A percentile compares a stretch with the other conserved stretches of the same genome.
These are phyloP conservation scores for Cyclostephanos tholiformis DNA, from an alignment of 108 stramenopile genomes.

Conservation along the genomic window DNA sequence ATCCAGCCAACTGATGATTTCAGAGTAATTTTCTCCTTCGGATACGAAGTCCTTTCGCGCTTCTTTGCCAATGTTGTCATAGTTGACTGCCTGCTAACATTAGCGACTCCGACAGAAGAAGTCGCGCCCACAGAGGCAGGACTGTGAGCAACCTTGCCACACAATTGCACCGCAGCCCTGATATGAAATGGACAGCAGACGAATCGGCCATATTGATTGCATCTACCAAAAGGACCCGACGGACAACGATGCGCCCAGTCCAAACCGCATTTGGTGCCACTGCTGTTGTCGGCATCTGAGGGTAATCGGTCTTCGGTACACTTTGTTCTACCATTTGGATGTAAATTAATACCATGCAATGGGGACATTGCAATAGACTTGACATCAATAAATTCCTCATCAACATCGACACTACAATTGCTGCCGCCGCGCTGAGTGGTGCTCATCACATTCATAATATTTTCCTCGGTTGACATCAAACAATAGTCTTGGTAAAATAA, in stretches of 20 bases:
- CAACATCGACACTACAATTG: not conserved
- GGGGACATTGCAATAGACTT: constrained; percentile 29
- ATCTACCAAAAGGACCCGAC: constrained; percentile 33
- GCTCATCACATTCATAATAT: constrained; percentile 42
- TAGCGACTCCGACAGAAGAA: not conserved
- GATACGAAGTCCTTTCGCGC: constrained; percentile 4
- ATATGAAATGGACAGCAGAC: constrained; percentile 53
- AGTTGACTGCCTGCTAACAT: not conserved
- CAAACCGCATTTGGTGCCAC: constrained; percentile 10
- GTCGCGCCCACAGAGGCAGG: not conserved
- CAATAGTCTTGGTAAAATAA: constrained; percentile 84
- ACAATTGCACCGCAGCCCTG: constrained; percentile 17
- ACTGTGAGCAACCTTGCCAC: not conserved
- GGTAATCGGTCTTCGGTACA: constrained; percentile 10
- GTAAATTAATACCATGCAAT: constrained; percentile 23
- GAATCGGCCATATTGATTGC: constrained; percentile 33
- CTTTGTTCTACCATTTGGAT: constrained; percentile 16
- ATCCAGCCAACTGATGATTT: not conserved
- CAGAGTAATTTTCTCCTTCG: constrained; percentile 3
- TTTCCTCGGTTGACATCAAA: constrained; percentile 61
- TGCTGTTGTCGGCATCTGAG: not conserved
- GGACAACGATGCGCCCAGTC: constrained; percentile 39
- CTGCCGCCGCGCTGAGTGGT: not conserved
- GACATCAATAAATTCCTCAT: constrained; percentile 33
- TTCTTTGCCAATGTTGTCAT: not conserved